Evolutionary conservation across 495 filamentous ascomycete genomes (phyloP).

Genomic region (Talaromyces adpressus): DNA sequence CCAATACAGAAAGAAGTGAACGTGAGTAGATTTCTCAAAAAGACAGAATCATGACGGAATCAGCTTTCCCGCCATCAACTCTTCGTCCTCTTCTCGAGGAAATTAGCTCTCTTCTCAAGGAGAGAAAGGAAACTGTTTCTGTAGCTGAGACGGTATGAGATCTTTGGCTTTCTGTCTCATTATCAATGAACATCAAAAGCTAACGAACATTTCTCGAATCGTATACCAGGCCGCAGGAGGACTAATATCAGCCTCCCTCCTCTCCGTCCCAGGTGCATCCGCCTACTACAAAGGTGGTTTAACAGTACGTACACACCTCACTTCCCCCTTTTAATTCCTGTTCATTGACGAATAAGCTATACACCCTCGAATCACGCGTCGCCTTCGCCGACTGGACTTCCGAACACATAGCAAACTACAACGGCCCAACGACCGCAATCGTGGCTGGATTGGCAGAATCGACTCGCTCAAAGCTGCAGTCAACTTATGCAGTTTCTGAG

Average conservation of each 20-base stretch:
- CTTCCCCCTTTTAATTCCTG: neutral
- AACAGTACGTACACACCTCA: constrained; percentile 28
- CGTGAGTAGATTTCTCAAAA: neutral
- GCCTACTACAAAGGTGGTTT: constrained; percentile 52
- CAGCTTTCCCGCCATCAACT: constrained; percentile 39
- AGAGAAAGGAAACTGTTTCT: constrained; percentile 45
- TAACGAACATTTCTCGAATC: neutral
- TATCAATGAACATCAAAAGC: neutral
- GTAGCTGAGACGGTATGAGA: constrained; percentile 50
- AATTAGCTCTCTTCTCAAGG: constrained; percentile 44
- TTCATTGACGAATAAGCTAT: constrained; percentile 32
- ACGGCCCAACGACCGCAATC: constrained; percentile 50
- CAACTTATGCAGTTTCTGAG: constrained; percentile 51
- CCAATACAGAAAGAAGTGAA: too few species aligned
- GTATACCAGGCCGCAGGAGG: constrained; percentile 49
- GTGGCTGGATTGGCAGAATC: constrained; percentile 48
- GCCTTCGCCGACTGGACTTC: constrained; percentile 55
- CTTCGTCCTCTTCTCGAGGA: constrained; percentile 42
- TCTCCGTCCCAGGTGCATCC: constrained; percentile 48
- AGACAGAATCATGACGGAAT: constrained; percentile 2
- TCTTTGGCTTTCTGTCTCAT: neutral
- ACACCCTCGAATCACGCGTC: constrained; percentile 54
- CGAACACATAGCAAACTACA: constrained; percentile 40
- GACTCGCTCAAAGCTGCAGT: constrained; percentile 40
- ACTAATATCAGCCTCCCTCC: constrained; percentile 48